Evolutionary conservation across 2,329 filamentous ascomycete genomes (phyloP), one percentile per base, ranked within the genome.

Genomic region (Fusarium sp.): DNA sequence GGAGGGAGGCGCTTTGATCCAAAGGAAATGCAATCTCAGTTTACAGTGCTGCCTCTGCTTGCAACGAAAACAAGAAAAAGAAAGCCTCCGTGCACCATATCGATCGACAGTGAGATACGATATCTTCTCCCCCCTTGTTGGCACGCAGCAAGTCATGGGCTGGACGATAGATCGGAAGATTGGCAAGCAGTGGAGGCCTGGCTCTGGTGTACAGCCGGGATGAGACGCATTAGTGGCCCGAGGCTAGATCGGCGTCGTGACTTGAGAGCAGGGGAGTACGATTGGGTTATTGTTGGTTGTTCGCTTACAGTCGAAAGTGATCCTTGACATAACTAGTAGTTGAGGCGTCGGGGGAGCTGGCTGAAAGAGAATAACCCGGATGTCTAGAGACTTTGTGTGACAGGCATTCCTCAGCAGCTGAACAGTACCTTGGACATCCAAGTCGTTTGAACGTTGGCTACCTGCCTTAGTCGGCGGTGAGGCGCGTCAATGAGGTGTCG

Each of bases 171-270:
- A 68, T 68, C 49, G 50, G 52, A 39, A 67, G 45, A 47, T 57
- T 57, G 49, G 45, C 42, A 62, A 56, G 34, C 34, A 36, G 31
- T 19, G 15, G 39, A 24, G 62, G 55, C 46, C 54, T 46, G 46
- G 42, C 22, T 59, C 52, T 47, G 62, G 55, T 56, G 38, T 60
- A 58, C 46, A 63, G 36, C 64, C 59, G 44, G 72, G 69, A 72
- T 74, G 72, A 73, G 65, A 69, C 65, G 69, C 71, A 74, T 75
- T 75, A 75, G 72, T 72, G 69, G 60, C 67, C 28, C 36, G 58
- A 57, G 62, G 57, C 54, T 65, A 61, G 58, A 54, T 67, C 43
- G 45, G 51, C 19, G 28, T 46, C 22, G 53, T 40, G 49, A 54
- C 45, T 38, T 28, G 31, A 34, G 67, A 65, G 44, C 55, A 65